phyloP scores from a whole-genome alignment of 306 rosid genomes.

The Malus sylvestris region DNA sequence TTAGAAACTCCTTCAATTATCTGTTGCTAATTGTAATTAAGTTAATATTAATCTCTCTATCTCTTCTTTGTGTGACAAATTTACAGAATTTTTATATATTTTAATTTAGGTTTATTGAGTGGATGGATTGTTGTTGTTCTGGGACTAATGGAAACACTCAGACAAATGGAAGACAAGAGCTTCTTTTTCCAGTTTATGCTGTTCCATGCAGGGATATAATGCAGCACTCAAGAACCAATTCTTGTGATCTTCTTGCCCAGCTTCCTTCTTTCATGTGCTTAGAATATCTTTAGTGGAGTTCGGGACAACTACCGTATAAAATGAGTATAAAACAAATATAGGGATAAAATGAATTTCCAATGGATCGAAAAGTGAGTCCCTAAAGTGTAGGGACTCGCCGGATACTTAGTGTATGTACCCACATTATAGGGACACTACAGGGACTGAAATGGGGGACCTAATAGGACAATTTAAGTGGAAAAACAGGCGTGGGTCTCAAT shows the following conservation, averaged over 20 bases:
- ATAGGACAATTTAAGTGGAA: no score
- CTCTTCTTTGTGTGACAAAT: conserved; percentile 1
- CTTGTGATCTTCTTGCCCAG: conserved; percentile 64
- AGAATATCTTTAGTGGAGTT: no score
- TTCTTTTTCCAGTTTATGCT: conserved; percentile 44
- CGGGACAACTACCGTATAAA: no score
- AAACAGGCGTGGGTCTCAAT: no score
- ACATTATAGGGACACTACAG: no score
- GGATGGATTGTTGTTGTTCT: conserved; percentile 79
- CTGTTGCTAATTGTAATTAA: not conserved
- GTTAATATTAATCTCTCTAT: not conserved
- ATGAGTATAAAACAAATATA: no score
- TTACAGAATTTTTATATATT: not conserved
- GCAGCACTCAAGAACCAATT: conserved; percentile 53
- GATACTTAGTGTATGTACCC: no score
- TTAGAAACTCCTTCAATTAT: not conserved
- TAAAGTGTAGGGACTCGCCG: no score
- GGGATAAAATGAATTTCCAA: no score
- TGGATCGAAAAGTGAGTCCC: no score
- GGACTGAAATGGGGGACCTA: no score
- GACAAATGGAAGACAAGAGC: conserved; percentile 50
- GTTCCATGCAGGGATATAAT: conserved; percentile 65
- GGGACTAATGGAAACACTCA: conserved; percentile 55
- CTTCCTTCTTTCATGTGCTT: conserved; percentile 50
- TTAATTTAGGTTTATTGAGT: conserved; percentile 55